These are phyloP conservation scores for Allium cepa DNA, from an alignment of 106 monocot genomes.

Conservation along the genomic window DNA sequence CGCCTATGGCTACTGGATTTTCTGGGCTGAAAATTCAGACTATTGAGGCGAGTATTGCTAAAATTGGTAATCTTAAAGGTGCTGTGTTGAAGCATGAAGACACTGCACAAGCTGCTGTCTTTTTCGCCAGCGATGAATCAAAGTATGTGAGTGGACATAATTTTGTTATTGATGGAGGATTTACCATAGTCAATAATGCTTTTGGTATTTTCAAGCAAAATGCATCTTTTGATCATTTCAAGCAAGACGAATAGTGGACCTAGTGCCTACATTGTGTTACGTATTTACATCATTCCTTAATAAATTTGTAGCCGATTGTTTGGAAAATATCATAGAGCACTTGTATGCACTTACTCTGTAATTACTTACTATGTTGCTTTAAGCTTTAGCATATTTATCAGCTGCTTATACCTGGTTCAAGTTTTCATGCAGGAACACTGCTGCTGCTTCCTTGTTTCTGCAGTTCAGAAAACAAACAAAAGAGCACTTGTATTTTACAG, in stretches of 20 bases:
- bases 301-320: too few species aligned
- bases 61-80: slow-evolving; percentile 44
- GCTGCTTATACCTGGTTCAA: too few species aligned
- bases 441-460: too few species aligned
- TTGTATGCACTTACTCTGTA: too few species aligned
- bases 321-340: too few species aligned
- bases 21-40: slow-evolving; percentile 38
- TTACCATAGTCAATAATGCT: slow-evolving; percentile 26
- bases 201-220: slow-evolving; percentile 12
- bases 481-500: too few species aligned
- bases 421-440: too few species aligned
- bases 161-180: slow-evolving; percentile 71
- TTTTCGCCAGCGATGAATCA: slow-evolving; percentile 60
- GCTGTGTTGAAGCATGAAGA: slow-evolving; percentile 33
- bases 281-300: too few species aligned
- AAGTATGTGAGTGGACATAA: slow-evolving; percentile 74
- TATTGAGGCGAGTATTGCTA: slow-evolving; percentile 42
- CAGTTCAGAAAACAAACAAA: too few species aligned
- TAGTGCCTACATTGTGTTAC: too few species aligned
- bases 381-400: too few species aligned
- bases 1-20: slow-evolving; percentile 48
- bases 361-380: too few species aligned
- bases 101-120: slow-evolving; percentile 60
- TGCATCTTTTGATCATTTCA: slow-evolving; percentile 6
- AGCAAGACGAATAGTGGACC: background rate